phyloP scores from a whole-genome alignment of 805 yeast genomes.

The Candida orba region DNA sequence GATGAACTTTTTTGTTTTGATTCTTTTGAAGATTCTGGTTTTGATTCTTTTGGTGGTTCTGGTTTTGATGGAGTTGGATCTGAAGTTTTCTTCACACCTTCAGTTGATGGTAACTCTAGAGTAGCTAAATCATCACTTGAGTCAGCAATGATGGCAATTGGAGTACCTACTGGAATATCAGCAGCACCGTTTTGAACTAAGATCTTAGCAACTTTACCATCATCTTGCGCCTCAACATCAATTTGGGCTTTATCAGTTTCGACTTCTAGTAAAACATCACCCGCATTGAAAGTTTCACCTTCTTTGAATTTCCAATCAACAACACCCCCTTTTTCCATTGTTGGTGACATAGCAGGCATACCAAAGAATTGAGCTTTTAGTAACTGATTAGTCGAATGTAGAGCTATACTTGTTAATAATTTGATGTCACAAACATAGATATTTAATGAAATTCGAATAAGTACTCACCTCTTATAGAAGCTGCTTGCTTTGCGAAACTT shows the following conservation, averaged over 20 bases:
- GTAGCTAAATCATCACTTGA: constrained; percentile 72
- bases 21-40: constrained; percentile 5
- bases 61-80: constrained; percentile 14
- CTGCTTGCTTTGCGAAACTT: not conserved
- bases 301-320: constrained; percentile 82
- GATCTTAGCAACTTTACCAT: constrained; percentile 82
- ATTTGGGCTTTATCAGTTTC: constrained; percentile 83
- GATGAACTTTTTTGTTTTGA: not conserved
- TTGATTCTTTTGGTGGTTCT: constrained; percentile 13
- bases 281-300: constrained; percentile 67
- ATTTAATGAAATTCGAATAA: too few relatives aligned
- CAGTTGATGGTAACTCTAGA: constrained; percentile 45
- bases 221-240: constrained; percentile 86
- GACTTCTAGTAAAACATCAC: constrained; percentile 78
- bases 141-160: constrained; percentile 87
- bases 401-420: constrained; percentile 8
- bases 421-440: not conserved
- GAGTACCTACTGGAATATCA: constrained; percentile 76
- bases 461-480: constrained; percentile 7
- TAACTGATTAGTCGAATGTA: constrained; percentile 21
- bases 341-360: constrained; percentile 99
- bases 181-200: constrained; percentile 61
- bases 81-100: constrained; percentile 16
- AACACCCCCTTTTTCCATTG: constrained; percentile 94
- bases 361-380: constrained; percentile 42